A percentile compares a stretch with the other conserved stretches of the same genome.
Evolutionary conservation across 2,329 filamentous ascomycete genomes (phyloP).

Genomic region (Talaromyces sp.): DNA sequence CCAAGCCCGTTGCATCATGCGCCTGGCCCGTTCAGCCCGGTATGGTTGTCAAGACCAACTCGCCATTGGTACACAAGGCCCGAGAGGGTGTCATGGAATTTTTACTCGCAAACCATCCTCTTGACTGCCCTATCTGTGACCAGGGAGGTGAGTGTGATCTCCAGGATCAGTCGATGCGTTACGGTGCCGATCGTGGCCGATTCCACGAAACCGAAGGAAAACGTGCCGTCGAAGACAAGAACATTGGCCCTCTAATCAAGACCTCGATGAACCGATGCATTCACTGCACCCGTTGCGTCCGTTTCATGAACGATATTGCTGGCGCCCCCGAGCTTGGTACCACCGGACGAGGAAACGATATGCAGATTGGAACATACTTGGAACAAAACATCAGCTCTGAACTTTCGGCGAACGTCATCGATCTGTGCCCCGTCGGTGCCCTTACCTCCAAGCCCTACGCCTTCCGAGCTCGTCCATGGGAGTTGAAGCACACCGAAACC

Average conservation of each 20-base stretch:
- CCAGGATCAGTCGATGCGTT: conserved; percentile 99
- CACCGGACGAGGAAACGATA: conserved; percentile 89
- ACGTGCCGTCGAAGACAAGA: conserved; percentile 98
- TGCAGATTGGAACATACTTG: conserved; percentile 97
- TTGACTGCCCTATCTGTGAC: conserved; percentile 97
- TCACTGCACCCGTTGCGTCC: conserved; percentile 95
- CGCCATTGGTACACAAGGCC: conserved; percentile 92
- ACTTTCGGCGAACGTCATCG: conserved; percentile 94
- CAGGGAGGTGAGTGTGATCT: conserved; percentile 99
- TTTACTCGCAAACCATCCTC: conserved; percentile 88
- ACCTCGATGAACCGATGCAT: conserved; percentile 99
- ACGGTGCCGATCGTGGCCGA: conserved; percentile 89
- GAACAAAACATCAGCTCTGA: conserved; percentile 92
- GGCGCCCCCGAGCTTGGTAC: conserved; percentile 94
- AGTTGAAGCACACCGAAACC: conserved; percentile 92
- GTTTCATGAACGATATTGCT: conserved; percentile 95
- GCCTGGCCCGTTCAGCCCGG: conserved; percentile 98
- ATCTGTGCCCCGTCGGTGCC: conserved; percentile 95
- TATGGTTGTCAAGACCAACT: conserved; percentile 99
- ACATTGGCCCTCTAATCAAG: conserved; percentile 96
- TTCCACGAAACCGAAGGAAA: conserved; percentile 97
- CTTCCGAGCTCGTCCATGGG: conserved; percentile 95
- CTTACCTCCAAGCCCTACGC: conserved; percentile 97
- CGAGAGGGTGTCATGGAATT: conserved; percentile 99
- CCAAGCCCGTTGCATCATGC: conserved; percentile 96